Percentiles rank a stretch among this genome's conserved stretches.
Conservation (phyloP, 2,329 filamentous ascomycete genomes). For the Fusarium albosuccineum region DNA sequence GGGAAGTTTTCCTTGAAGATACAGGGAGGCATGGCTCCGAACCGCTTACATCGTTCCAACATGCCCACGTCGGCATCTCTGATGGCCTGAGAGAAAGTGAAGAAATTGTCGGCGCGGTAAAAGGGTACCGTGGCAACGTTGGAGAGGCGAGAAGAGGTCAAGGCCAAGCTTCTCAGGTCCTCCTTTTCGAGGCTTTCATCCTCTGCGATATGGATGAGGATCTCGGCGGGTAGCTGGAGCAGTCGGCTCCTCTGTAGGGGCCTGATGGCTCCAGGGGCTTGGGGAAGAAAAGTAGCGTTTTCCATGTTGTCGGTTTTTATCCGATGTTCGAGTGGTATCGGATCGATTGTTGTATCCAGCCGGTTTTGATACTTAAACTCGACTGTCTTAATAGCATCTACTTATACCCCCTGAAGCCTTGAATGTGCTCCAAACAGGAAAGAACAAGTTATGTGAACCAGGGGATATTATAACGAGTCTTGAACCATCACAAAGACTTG, state of each 20-base stretch:
- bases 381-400: no score
- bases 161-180: background rate
- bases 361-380: no score
- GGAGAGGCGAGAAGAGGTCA: constrained; percentile 8
- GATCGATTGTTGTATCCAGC: no score
- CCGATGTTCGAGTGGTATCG: no score
- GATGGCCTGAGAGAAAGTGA: constrained; percentile 1
- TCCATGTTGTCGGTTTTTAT: background rate
- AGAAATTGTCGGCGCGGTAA: background rate
- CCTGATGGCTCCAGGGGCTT: background rate
- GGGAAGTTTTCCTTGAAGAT: background rate
- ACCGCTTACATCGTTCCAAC: constrained; percentile 10
- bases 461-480: no score
- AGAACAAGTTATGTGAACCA: no score
- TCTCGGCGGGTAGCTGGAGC: constrained; percentile 9
- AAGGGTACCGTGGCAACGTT: background rate
- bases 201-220: background rate
- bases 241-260: background rate
- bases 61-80: background rate
- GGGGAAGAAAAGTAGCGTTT: background rate
- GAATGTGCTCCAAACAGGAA: no score
- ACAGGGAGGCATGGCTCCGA: constrained; percentile 1
- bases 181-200: background rate
- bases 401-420: no score
- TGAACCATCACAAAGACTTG: no score